These are phyloP conservation scores for Tulasnella sp. DNA, from an alignment of 768 basidiomycete genomes.

Conservation along the genomic window DNA sequence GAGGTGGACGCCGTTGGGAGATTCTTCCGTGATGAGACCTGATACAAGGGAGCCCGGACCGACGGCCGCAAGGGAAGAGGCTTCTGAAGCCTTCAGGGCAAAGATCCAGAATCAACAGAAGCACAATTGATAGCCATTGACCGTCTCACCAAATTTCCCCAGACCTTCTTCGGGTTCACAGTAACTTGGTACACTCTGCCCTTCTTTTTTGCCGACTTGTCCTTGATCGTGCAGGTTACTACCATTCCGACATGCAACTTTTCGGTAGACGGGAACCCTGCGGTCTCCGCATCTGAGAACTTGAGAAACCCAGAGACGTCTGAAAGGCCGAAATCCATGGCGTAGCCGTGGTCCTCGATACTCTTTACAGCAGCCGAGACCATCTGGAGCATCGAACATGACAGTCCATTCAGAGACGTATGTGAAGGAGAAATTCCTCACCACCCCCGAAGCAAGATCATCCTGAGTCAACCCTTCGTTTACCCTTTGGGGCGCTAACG, in stretches of 20 bases:
- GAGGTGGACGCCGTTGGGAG: constrained; percentile 75
- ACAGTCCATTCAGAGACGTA: neutral
- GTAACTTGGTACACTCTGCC: constrained; percentile 77
- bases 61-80: constrained; percentile 75
- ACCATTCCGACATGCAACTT: constrained; percentile 66
- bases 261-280: constrained; percentile 39
- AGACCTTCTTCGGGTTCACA: constrained; percentile 53
- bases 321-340: constrained; percentile 79
- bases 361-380: constrained; percentile 77
- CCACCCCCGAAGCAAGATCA: constrained; percentile 76
- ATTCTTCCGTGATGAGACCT: constrained; percentile 75
- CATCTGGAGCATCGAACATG: constrained; percentile 52
- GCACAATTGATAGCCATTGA: constrained; percentile 10
- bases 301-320: constrained; percentile 83
- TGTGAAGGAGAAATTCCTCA: constrained; percentile 49
- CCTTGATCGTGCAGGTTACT: constrained; percentile 65
- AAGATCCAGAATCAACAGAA: constrained; percentile 12
- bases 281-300: constrained; percentile 67
- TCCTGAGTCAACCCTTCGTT: constrained; percentile 77
- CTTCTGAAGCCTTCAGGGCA: constrained; percentile 64
- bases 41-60: constrained; percentile 86
- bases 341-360: constrained; percentile 93
- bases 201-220: constrained; percentile 61
- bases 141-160: constrained; percentile 59
- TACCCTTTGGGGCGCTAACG: constrained; percentile 79